Base-by-base conservation (phyloP, 768 basidiomycete genomes). In the Holtermannia corniformis region DNA sequence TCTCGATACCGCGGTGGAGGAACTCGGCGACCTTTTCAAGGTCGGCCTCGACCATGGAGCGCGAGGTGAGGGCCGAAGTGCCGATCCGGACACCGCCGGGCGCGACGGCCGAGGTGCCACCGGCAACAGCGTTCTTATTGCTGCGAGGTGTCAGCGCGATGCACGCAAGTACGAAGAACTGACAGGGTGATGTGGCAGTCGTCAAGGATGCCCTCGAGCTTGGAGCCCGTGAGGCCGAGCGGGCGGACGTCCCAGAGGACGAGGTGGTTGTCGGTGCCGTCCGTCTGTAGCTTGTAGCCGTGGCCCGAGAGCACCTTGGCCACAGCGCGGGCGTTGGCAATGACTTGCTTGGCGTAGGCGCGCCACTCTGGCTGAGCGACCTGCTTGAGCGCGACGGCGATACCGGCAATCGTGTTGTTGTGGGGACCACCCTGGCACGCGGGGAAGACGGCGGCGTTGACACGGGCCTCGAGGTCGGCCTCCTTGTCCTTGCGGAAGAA, bases 351-450 rank as follows among this genome's bases (percentile, higher is more conserved):
- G 43, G 95, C 95, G 72, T 97, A 97, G 19, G 77, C 76, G 75
- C 86, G 86, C 80, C 84, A 99, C 28, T 81, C 81, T 12, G 92
- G 95, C 68, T 86, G 83, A 54, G 86, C 78, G 44, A 84, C 95
- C 73, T 97, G 95, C 62, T 83, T 81, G 55, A 99, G 83, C 19
- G 95, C 79, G 12, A 91, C 92, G 47, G 95, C 95, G 57, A 99
- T 78, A 63, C 82, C 90, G 41, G 93, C 93, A 56, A 99, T 97
- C 59, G 93, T 89, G 77, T 99, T 91, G 78, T 97, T 97, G 79
- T 97, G 95, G 42, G 93, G 95, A 46, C 93, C 95, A 75, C 95
- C 95, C 76, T 97, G 95, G 80, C 95, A 97, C 28, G 95, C 93
- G 52, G 95, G 95, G 83, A 99, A 99, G 59, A 99, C 93, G 47